A percentile compares a stretch with the other conserved stretches of the same genome.
Evolutionary conservation across 1,284 basidiomycete species (phyloP).

Genomic region (Rhodotorula sp.): DNA sequence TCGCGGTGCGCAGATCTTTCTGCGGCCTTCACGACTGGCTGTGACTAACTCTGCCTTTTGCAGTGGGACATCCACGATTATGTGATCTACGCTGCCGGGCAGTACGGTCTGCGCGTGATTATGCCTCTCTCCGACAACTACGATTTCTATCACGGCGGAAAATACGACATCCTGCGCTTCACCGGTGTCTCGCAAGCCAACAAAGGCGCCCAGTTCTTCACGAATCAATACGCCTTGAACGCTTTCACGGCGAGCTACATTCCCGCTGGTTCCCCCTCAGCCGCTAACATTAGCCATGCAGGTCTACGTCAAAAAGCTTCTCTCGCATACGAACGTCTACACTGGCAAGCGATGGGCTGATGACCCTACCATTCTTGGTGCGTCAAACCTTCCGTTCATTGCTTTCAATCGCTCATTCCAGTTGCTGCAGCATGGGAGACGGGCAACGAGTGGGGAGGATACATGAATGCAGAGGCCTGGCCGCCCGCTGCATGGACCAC

Average conservation of each 20-base stretch:
- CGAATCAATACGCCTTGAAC: background rate
- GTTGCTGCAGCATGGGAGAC: too few relatives aligned
- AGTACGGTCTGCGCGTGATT: conserved; percentile 35
- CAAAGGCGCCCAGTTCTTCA: conserved; percentile 12
- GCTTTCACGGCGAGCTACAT: background rate
- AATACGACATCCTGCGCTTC: conserved; percentile 27
- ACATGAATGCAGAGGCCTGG: too few relatives aligned
- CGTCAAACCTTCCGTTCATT: background rate
- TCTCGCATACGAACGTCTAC: conserved; percentile 33
- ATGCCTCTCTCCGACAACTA: conserved; percentile 30
- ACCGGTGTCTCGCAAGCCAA: background rate
- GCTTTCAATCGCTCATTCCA: background rate
- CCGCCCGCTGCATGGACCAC: too few relatives aligned
- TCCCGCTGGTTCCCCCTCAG: background rate
- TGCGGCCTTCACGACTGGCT: background rate
- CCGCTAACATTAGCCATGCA: background rate
- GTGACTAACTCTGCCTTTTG: background rate
- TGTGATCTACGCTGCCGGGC: conserved; percentile 27
- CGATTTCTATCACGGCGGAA: conserved; percentile 11
- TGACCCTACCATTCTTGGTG: conserved; percentile 44
- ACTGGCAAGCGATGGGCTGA: conserved; percentile 30
- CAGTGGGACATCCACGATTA: conserved; percentile 29
- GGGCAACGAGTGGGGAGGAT: too few relatives aligned
- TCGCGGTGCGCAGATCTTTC: background rate
- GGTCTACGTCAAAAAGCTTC: conserved; percentile 15